Base-by-base conservation (phyloP, 352 stramenopile genomes). In the Phytophthora citrophthora region DNA sequence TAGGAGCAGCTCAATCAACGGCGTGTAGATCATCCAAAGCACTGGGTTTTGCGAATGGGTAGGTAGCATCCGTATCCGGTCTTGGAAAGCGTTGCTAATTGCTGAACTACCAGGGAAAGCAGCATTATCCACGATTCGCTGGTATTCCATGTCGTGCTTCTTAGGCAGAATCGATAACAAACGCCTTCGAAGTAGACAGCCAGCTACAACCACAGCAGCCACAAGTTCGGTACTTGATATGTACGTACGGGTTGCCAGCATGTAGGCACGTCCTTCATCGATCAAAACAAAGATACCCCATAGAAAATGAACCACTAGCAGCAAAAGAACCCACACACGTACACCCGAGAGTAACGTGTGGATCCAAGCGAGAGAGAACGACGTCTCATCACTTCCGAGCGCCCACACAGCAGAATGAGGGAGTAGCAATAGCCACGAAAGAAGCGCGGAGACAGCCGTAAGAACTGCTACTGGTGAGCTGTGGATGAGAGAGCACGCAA, bases 361-460 rank as follows among this genome's bases (percentile, higher is more conserved):
- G 12, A 81, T 23, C 51, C 70, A 71, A 31, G 54, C 64, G 10
- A 48, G 49, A 3, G 76, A 85, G 49, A 54, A 61, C 12, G 59
- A 73, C 10, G 44, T 24, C 23, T 73, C 56, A 24, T 73, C 56
- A 5, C 49, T 57, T 2, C 60, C 74, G 43, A 73, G 76, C 11
- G 64, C 72, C 60, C 72, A 86, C 29, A 86, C 74, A 39, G 79
- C 66, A 27, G 78, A 68, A 54, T 79, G 85, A 6, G 77, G 79
- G 11, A 89, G 57, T 18, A 89, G 61, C 51, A 91, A 62, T 13
- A 88, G 51, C 81, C 81, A 90, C 26, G 77, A 87, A 34, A 90
- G 41, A 34, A 83, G 27, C 26, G 74, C 69, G 3, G 64, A 71
- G 11, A 70, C 31, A 27, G 72, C 5, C 3, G 54, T 69, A 11